phyloP scores from a whole-genome alignment of 1,139 yeast genomes.

The Debaryomyces singareniensis region DNA sequence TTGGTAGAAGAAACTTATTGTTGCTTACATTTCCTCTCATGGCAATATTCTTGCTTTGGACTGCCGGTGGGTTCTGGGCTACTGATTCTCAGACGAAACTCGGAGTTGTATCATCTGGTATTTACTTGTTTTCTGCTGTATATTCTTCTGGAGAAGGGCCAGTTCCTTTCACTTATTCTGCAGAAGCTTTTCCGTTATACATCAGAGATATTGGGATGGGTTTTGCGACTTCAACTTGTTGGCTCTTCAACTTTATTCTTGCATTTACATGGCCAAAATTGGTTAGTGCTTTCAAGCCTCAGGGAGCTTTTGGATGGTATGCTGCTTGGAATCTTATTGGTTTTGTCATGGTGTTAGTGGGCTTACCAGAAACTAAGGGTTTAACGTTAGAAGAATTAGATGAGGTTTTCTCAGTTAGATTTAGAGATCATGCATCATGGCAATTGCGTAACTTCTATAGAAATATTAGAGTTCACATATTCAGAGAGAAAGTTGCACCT shows the following conservation, averaged over 20 bases:
- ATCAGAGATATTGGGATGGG: conserved; percentile 86
- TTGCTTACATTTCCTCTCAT: conserved; percentile 72
- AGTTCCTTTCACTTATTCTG: conserved; percentile 84
- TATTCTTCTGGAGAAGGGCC: conserved; percentile 89
- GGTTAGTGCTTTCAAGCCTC: conserved; percentile 57
- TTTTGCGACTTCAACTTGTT: conserved; percentile 75
- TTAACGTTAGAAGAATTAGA: conserved; percentile 68
- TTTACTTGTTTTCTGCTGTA: conserved; percentile 65
- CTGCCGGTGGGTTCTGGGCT: conserved; percentile 77
- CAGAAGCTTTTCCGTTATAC: conserved; percentile 81
- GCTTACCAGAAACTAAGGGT: conserved; percentile 66
- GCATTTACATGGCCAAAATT: conserved; percentile 83
- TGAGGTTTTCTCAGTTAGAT: conserved; percentile 58
- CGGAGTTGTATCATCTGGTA: conserved; percentile 64
- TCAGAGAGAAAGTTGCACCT: conserved; percentile 39
- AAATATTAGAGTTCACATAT: conserved; percentile 35
- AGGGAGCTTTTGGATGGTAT: conserved; percentile 86
- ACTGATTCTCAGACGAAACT: conserved; percentile 45
- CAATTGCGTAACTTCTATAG: conserved; percentile 42
- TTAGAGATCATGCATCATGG: conserved; percentile 47
- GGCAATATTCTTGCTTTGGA: conserved; percentile 58
- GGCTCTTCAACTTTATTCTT: conserved; percentile 79
- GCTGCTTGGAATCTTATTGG: conserved; percentile 85
- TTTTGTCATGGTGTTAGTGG: conserved; percentile 59
- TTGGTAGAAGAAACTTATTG: conserved; percentile 69